Evolutionary conservation across 805 yeast genomes (phyloP).

Genomic region (Candida taoyuanica): DNA sequence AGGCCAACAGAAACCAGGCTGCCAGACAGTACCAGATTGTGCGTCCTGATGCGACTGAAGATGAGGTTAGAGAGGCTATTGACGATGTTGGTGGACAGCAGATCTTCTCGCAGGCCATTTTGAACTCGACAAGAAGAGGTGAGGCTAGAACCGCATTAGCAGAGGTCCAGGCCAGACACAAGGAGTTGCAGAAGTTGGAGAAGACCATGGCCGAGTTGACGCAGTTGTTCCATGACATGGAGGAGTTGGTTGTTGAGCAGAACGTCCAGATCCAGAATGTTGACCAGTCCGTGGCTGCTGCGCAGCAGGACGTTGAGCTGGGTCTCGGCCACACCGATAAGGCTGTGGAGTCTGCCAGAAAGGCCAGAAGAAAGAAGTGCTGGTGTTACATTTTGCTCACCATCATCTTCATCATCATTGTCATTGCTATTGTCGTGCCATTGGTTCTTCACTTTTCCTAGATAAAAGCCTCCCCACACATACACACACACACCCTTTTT

Average conservation of each 20-base stretch:
- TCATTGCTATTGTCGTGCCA: slow-evolving; percentile 56
- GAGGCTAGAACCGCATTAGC: slow-evolving; percentile 93
- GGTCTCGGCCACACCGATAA: slow-evolving; percentile 92
- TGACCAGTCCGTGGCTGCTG: slow-evolving; percentile 73
- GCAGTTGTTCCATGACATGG: slow-evolving; percentile 94
- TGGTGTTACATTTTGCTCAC: slow-evolving; percentile 68
- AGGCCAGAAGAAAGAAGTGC: slow-evolving; percentile 87
- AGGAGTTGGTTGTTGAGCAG: slow-evolving; percentile 92
- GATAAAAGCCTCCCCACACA: not conserved
- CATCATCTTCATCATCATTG: slow-evolving; percentile 59
- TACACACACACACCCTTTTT: not conserved
- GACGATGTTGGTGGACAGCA: slow-evolving; percentile 84
- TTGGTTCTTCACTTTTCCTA: slow-evolving; percentile 21
- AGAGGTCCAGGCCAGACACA: slow-evolving; percentile 94
- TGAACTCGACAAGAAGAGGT: slow-evolving; percentile 83
- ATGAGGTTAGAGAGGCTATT: slow-evolving; percentile 79
- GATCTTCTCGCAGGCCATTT: slow-evolving; percentile 88
- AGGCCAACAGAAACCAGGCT: slow-evolving; percentile 80
- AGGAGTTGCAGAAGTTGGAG: slow-evolving; percentile 90
- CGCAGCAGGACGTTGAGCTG: slow-evolving; percentile 86
- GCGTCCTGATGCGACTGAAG: slow-evolving; percentile 78
- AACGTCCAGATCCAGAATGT: slow-evolving; percentile 81
- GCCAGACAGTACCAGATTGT: slow-evolving; percentile 90
- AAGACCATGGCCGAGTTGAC: slow-evolving; percentile 94
- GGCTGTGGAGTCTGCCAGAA: slow-evolving; percentile 83